Evolutionary conservation across 371 early-diverging fungal species (phyloP).

Genomic region (Mortierella sp.): DNA sequence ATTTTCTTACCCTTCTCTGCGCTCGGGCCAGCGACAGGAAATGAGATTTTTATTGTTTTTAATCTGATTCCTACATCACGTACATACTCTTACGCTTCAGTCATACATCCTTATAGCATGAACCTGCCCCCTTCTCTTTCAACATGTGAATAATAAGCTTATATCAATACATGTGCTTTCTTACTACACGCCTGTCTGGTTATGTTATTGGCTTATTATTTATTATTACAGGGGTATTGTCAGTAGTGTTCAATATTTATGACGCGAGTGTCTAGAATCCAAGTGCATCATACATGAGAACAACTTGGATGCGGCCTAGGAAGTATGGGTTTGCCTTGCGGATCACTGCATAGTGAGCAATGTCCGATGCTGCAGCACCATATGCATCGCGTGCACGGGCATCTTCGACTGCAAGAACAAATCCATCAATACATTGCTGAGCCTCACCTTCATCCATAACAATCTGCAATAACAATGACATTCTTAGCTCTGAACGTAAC

Average conservation of each 20-base stretch:
- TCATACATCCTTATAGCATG: too few relatives aligned
- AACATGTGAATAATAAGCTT: neutral
- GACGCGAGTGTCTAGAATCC: conserved; percentile 54
- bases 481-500: conserved; percentile 51
- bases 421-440: conserved; percentile 53
- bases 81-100: too few relatives aligned
- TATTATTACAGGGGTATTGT: too few relatives aligned
- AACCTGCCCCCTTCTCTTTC: neutral
- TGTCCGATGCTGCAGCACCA: conserved; percentile 49
- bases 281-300: conserved; percentile 57
- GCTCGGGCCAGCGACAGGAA: conserved; percentile 14
- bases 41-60: too few relatives aligned
- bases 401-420: conserved; percentile 49
- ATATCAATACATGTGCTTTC: neutral
- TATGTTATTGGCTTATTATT: too few relatives aligned
- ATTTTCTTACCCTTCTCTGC: neutral
- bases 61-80: too few relatives aligned
- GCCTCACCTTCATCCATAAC: conserved; percentile 58
- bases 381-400: conserved; percentile 61
- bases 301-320: conserved; percentile 47
- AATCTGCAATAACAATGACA: conserved; percentile 57
- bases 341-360: conserved; percentile 55
- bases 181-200: too few relatives aligned
- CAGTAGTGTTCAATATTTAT: too few relatives aligned
- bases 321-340: conserved; percentile 50